phyloP scores from a whole-genome alignment of 345 rosid species.

The Cardamine resedifolia region DNA sequence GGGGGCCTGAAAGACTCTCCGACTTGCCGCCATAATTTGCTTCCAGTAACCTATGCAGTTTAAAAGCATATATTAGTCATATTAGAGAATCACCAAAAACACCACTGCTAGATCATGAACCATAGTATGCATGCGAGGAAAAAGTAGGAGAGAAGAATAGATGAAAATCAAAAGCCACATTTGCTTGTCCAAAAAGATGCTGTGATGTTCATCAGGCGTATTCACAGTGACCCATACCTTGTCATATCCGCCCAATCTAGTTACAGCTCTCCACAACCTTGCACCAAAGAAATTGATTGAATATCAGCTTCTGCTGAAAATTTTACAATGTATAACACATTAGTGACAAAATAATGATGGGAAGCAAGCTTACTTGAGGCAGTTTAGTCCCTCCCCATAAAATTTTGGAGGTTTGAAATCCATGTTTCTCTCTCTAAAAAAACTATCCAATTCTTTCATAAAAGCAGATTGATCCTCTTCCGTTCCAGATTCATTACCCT shows the following conservation, averaged over 20 bases:
- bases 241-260: conserved; percentile 87
- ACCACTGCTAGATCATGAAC: conserved; percentile 1
- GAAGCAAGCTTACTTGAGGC: conserved; percentile 65
- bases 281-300: conserved; percentile 1
- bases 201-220: conserved; percentile 1
- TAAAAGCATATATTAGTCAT: conserved; percentile 14
- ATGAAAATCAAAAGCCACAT: not conserved
- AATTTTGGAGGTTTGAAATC: conserved; percentile 91
- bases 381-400: conserved; percentile 82
- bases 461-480: conserved; percentile 73
- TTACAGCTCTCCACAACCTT: conserved; percentile 91
- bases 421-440: conserved; percentile 56
- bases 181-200: conserved; percentile 9
- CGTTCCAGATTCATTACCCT: conserved; percentile 65
- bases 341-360: conserved; percentile 9
- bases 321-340: not conserved
- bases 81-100: not conserved
- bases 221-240: conserved; percentile 55
- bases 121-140: not conserved
- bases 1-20: conserved; percentile 97
- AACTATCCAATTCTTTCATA: conserved; percentile 72
- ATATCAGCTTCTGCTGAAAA: conserved; percentile 30
- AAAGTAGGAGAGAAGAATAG: not conserved
- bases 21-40: conserved; percentile 90
- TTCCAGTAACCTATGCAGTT: conserved; percentile 68